Conservation (phyloP, 148 eudicot species). For the Cornus controversa region DNA sequence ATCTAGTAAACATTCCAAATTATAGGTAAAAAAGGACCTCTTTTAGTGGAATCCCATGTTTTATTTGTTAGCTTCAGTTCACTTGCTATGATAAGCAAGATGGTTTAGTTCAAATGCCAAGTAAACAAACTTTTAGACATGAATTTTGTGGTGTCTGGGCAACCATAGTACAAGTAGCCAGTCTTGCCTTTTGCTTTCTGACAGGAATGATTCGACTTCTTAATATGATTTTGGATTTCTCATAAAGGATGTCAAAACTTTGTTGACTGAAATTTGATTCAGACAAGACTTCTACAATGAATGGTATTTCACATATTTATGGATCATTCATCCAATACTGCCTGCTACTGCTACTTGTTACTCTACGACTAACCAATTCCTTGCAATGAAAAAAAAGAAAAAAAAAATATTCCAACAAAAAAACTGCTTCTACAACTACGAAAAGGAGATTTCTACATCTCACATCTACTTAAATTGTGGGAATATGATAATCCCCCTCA, state of each 20-base stretch:
- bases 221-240: not conserved
- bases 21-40: not conserved
- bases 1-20: not conserved
- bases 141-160: not conserved
- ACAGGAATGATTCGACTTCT: not conserved
- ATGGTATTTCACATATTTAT: too few species aligned
- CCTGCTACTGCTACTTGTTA: too few species aligned
- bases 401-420: too few species aligned
- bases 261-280: not conserved
- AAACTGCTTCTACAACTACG: too few species aligned
- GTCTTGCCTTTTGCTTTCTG: not conserved
- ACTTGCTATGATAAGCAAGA: not conserved
- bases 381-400: too few species aligned
- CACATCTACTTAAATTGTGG: too few species aligned
- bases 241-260: not conserved
- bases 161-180: not conserved
- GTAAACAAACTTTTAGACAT: not conserved
- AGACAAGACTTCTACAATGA: not conserved
- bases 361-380: too few species aligned
- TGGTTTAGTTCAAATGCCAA: constrained; percentile 1
- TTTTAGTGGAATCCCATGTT: not conserved
- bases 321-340: too few species aligned
- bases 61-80: not conserved
- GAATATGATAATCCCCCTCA: too few species aligned
- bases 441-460: too few species aligned